Evolutionary conservation across 192 early-diverging fungal species (phyloP).

Genomic region (Coemansia guatemalensis): DNA sequence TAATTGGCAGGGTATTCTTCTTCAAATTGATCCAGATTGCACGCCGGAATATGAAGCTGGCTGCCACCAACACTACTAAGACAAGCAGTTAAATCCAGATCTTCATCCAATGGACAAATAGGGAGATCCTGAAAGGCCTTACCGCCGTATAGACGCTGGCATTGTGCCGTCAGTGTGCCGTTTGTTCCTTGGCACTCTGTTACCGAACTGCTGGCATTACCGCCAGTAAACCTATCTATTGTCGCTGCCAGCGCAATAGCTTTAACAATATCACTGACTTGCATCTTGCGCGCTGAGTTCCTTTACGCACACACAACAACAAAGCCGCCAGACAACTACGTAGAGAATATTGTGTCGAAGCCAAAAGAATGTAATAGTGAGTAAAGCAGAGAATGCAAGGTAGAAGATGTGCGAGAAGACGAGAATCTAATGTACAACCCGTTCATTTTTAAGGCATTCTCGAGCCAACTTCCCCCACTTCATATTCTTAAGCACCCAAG

Average conservation of each 20-base stretch:
- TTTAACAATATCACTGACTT: too few relatives aligned
- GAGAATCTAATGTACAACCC: too few relatives aligned
- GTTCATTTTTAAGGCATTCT: too few relatives aligned
- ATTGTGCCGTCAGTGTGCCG: conserved; percentile 14
- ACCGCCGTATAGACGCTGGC: conserved; percentile 30
- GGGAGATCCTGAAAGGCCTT: conserved; percentile 6
- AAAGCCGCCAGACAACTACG: too few relatives aligned
- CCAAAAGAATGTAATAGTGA: background rate
- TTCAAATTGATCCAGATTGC: conserved; percentile 9
- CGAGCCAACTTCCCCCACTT: too few relatives aligned
- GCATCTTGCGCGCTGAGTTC: too few relatives aligned
- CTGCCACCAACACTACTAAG: background rate
- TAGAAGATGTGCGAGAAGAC: background rate
- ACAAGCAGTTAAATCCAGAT: conserved; percentile 4
- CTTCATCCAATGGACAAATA: background rate
- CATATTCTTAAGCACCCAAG: too few relatives aligned
- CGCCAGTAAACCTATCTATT: too few relatives aligned
- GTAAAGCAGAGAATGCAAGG: background rate
- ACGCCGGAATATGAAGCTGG: conserved; percentile 7
- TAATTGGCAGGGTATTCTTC: conserved; percentile 18
- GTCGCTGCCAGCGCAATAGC: too few relatives aligned
- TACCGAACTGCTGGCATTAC: too few relatives aligned
- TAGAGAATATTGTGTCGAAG: too few relatives aligned
- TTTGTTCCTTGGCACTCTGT: conserved; percentile 18
- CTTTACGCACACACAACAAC: too few relatives aligned